Percentiles rank a stretch among this genome's conserved stretches.
Evolutionary conservation across 2,329 filamentous ascomycete species (phyloP).

Genomic region (Fusarium sulawesiense): DNA sequence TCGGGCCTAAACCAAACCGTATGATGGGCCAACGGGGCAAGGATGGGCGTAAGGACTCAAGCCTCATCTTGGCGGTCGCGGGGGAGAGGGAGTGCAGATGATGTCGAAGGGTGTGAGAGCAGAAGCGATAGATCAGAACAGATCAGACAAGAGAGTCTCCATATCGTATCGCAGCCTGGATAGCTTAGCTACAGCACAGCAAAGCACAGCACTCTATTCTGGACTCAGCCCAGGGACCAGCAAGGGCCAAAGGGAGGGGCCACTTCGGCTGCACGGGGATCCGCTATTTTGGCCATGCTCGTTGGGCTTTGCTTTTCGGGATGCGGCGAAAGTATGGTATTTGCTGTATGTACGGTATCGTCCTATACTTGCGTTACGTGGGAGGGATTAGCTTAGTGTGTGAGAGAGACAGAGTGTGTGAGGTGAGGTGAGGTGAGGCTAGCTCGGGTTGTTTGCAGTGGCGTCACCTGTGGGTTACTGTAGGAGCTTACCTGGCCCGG

Average conservation of each 20-base stretch:
- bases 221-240: conserved; percentile 13
- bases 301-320: conserved; percentile 31
- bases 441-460: conserved; percentile 32
- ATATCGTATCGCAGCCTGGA: background rate
- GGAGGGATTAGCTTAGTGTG: conserved; percentile 24
- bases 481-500: conserved; percentile 20
- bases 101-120: conserved; percentile 28
- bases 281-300: conserved; percentile 38
- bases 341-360: conserved; percentile 18
- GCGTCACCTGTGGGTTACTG: conserved; percentile 31
- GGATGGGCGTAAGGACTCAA: conserved; percentile 40
- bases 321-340: conserved; percentile 34
- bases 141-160: conserved; percentile 25
- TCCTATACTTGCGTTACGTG: conserved; percentile 21
- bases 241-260: conserved; percentile 34
- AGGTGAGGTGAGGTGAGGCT: conserved; percentile 27
- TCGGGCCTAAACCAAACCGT: conserved; percentile 45
- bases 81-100: conserved; percentile 41
- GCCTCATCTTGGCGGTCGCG: conserved; percentile 44
- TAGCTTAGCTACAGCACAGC: conserved; percentile 1
- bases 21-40: conserved; percentile 44
- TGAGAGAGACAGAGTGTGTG: background rate
- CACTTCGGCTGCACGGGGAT: conserved; percentile 47
- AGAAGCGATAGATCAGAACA: conserved; percentile 27
- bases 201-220: conserved; percentile 2